Evolutionary conservation across 208 protist genomes (phyloP).

Genomic region (Acanthamoeba royreba): DNA sequence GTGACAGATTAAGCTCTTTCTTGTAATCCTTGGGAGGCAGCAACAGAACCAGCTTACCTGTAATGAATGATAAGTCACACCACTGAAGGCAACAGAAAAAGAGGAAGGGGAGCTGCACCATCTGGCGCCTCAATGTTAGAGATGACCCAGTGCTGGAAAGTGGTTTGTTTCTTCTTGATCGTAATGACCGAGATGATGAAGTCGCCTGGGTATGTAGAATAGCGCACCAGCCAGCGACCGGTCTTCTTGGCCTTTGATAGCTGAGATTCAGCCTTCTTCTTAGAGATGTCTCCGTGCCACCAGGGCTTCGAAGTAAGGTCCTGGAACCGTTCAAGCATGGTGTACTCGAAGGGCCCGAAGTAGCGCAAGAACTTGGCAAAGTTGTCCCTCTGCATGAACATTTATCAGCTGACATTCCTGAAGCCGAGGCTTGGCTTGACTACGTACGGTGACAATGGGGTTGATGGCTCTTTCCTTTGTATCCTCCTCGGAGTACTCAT

Average conservation of each 20-base stretch:
- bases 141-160: constrained; percentile 20
- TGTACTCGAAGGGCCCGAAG: neutral
- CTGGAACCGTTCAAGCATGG: neutral
- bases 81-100: neutral
- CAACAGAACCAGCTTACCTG: neutral
- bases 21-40: neutral
- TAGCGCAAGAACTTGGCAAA: constrained; percentile 28
- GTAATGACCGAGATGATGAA: constrained; percentile 6
- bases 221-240: neutral
- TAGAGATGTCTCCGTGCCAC: constrained; percentile 32
- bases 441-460: neutral
- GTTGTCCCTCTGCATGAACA: neutral
- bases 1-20: neutral
- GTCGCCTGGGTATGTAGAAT: neutral
- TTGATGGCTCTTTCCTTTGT: neutral
- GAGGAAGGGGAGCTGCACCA: neutral
- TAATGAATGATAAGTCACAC: neutral
- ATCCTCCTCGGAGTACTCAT: neutral
- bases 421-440: neutral
- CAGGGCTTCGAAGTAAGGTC: constrained; percentile 1
- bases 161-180: constrained; percentile 14
- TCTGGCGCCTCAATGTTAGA: neutral
- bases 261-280: neutral
- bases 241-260: constrained; percentile 30
- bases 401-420: neutral